Evolutionary conservation across 345 rosid genomes (phyloP), one percentile per base, ranked within the genome.

Genomic region (Lenwebbia sp.): DNA sequence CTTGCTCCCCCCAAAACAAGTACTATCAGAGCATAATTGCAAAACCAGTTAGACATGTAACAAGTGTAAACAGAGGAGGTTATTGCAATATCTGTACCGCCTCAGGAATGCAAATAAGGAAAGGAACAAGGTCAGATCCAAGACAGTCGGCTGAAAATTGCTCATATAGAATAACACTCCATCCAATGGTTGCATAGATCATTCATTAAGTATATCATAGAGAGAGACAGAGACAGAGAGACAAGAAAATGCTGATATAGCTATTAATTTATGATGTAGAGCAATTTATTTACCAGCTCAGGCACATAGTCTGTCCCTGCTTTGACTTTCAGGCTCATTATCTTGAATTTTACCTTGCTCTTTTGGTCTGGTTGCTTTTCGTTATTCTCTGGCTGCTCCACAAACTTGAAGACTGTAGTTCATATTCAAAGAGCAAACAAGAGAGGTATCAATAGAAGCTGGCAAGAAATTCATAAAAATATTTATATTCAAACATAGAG

Each of bases 311-410:
- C 99, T 85, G 92, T 92, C 56, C 93, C 93, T 33, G 93, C 93
- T 88, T 92, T 93, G 85, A 97, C 98, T 91, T 97, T 97, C 88
- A 97, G 89, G 89, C 98, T 95, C 99, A 95, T 93, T 86, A 97
- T 97, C 93, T 97, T 97, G 88, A 97, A 97, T 91, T 97, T 97
- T 89, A 91, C 99, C 90, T 88, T 95, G 89, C 92, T 93, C 92
- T 95, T 97, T 91, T 94, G 97, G 57, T 95, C 96, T 78, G 90
- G 85, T 76, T 88, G 96, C 82, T 91, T 95, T 86, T 95, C 98
- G 57, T 95, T 92, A 87, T 95, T 95, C 91, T 97, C 99, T 28
- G 99, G 99, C 3, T 87, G 93, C 90, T 97, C 99, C 86, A 97
- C 98, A 85, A 97, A 97, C 93, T 97, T 97, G 85, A 97, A 97